Evolutionary conservation across 352 stramenopile genomes (phyloP), one percentile per base, ranked within the genome.

Genomic region (Achlya hypogyna): DNA sequence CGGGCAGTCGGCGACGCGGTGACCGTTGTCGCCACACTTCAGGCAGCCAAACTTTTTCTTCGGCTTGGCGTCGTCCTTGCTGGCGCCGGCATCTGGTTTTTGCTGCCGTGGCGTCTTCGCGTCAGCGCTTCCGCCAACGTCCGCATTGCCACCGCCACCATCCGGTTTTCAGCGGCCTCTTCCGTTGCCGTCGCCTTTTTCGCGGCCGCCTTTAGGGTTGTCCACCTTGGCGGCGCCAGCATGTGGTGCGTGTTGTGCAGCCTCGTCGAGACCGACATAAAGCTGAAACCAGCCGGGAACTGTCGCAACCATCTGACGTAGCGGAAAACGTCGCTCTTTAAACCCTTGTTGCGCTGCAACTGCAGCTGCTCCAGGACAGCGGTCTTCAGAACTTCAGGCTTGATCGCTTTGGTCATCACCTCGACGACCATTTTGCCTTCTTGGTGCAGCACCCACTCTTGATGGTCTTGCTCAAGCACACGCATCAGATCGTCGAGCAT

Each of bases 371-470:
- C 53, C 34, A 18, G 14, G 5, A 56, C 58, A 9, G 34, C 29
- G 3, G 20, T 20, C 38, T 65, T 16, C 34, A 65, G 34, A 27
- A 34, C 4, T 22, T 58, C 47, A 9, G 58, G 58, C 31, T 58
- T 53, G 20, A 65, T 54, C 20, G 58, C 58, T 27, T 65, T 65
- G 4, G 27, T 38, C 10, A 65, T 65, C 14, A 65, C n/a, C 22
- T 52, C 58, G 18, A 65, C 58, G 16, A 65, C 58, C 58, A 65
- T 22, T 22, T 65, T 65, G 5, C 58, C 58, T 58, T 65, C 58
- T 65, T 65, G 42, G 23, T 65, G 25, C 8, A 65, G 34, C 12
- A 65, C 58, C 42, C 58, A 65, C 28, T 65, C 58, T 65, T 65
- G 58, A n/a, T 27, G 28, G 22, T 65, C 58, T 27, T 29, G 35